Evolutionary conservation across 192 early-diverging fungal genomes (phyloP).

Genomic region (Gaertneriomyces semiglobifer): DNA sequence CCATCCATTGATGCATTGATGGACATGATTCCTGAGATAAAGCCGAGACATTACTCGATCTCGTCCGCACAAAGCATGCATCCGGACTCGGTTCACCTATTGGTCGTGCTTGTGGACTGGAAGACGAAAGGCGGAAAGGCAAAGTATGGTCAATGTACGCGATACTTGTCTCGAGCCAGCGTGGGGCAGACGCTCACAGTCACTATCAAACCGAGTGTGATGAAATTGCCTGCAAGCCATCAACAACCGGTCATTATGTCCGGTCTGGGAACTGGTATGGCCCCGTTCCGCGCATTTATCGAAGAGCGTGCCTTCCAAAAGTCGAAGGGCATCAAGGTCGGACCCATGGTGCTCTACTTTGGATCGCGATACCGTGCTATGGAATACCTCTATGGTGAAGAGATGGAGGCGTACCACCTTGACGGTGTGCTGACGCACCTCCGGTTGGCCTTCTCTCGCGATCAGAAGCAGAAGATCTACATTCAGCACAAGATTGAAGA

Average conservation of each 20-base stretch:
- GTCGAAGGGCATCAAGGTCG: slow-evolving; percentile 74
- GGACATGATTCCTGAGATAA: slow-evolving; percentile 76
- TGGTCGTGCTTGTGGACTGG: slow-evolving; percentile 94
- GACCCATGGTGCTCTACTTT: slow-evolving; percentile 94
- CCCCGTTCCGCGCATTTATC: slow-evolving; percentile 96
- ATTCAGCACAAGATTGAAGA: slow-evolving; percentile 95
- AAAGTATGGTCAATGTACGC: slow-evolving; percentile 86
- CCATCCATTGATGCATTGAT: slow-evolving; percentile 71
- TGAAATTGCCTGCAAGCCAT: slow-evolving; percentile 85
- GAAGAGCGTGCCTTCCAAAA: slow-evolving; percentile 85
- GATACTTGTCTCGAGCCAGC: slow-evolving; percentile 71
- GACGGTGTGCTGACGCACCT: slow-evolving; percentile 87
- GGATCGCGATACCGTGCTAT: slow-evolving; percentile 88
- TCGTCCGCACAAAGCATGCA: slow-evolving; percentile 85
- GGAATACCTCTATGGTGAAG: slow-evolving; percentile 96
- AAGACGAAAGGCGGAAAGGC: slow-evolving; percentile 57
- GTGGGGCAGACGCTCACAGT: slow-evolving; percentile 74
- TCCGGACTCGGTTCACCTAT: slow-evolving; percentile 82
- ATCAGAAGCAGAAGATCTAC: slow-evolving; percentile 91
- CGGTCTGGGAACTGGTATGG: slow-evolving; percentile 97
- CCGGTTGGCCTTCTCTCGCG: slow-evolving; percentile 90
- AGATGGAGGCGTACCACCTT: slow-evolving; percentile 88
- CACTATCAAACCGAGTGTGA: slow-evolving; percentile 92
- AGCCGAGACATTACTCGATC: slow-evolving; percentile 98
- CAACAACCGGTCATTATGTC: slow-evolving; percentile 91